Base-by-base conservation (phyloP, 139 green algal species). In the Chlorella sp. region DNA sequence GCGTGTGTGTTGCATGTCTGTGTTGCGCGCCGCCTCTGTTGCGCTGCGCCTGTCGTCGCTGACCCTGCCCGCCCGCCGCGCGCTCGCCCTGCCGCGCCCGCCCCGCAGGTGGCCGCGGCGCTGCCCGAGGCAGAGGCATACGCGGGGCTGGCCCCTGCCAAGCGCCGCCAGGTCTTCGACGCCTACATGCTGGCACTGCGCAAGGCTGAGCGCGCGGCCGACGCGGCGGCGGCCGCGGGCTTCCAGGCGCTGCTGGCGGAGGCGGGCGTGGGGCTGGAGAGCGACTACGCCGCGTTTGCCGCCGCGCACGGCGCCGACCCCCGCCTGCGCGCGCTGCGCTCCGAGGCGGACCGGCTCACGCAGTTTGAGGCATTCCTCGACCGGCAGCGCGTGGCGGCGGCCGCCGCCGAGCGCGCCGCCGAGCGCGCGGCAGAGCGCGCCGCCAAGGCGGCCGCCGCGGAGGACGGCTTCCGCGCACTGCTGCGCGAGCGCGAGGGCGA, bases 131-230 rank as follows among this genome's bases (percentile, higher is more conserved):
- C 81, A 21, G 2, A 45, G 1, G 67, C 69, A 29, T 86, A 74
- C 55, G 36, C 76, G 31, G 50, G 63, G 23, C 51, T 88, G 25
- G 48, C 55, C 1, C 27, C 73, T 17, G 50, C 25, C n/a, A 73
- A 56, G 61, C 71, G 74, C n/a, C 65, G n/a, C n/a, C 63, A 86
- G 63, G 65, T 79, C 27, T 89, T 90, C 66, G 46, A 67, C 11
- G 79, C 74, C 17, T 89, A 85, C 73, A 43, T 79, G 27, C 63
- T 74, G 19, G 84, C 74, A 19, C 36, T 89, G 36, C 17, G 12
- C 45, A 76, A 76, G 82, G 42, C 82, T 25, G 73, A 84, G 67
- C n/a, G 27, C 3, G 35, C 43, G 23, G 67, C 76, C 4, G 56
- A 46, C 31, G 36, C 27, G 38, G 48, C 38, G 33, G 74, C 74